Evolutionary conservation across 1,284 basidiomycete species (phyloP), one percentile per base, ranked within the genome.

Genomic region (Vanrija sp.): DNA sequence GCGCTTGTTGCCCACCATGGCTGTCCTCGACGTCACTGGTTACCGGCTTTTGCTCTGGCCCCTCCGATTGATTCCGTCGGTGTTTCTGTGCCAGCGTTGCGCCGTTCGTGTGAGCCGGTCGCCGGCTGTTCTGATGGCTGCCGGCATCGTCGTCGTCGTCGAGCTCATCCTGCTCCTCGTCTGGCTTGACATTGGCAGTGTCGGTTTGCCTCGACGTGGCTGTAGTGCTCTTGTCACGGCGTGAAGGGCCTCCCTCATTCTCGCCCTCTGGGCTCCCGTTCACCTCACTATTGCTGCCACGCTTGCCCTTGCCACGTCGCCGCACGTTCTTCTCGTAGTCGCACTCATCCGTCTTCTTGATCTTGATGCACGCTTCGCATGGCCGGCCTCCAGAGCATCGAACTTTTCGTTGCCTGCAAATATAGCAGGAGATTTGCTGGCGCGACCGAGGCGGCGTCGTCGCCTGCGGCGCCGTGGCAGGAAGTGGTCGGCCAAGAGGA

Each of bases 341-440:
- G 40, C 72, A 74, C n/a, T 68, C 62, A 1, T 44, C 52, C n/a
- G 61, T 58, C 8, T 58, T 57, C 23, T 63, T 64, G 26, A 67
- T 54, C 40, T 65, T 60, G 9, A 64, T 40, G 43, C 72, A 74
- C 28, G 67, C 65, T 10, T 51, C 56, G 50, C 72, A 74, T 9
- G 72, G 72, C 26, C 54, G 61, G 5, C 54, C 51, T 3, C 71
- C 72, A 42, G 71, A 68, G 48, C 72, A 74, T 39, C 67, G 67
- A 45, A 72, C 55, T 52, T 73, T 73, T n/a, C 69, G 60, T 3
- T 57, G 49, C 10, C 72, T 61, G 43, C 72, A 74, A 1, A 67
- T 66, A 42, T 65, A 70, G 49, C 72, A 74, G 4, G 65, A 67
- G 21, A 73, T 72, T 16, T 59, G 59, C 48, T 72, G 69, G 34